Conservation (phyloP, 805 yeast species). For the Sporopachydermia lactativora region DNA sequence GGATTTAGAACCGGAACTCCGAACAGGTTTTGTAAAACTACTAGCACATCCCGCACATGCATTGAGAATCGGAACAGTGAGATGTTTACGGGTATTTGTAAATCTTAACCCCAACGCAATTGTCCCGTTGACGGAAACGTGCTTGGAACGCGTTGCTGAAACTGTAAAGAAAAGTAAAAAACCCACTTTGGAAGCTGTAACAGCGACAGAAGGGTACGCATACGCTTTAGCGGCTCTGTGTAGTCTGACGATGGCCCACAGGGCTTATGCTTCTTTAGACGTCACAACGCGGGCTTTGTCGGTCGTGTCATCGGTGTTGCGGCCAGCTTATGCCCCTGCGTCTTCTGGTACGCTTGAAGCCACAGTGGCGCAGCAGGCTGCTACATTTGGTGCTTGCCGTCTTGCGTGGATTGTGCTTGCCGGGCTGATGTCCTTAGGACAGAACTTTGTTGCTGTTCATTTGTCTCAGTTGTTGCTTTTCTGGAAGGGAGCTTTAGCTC, state of each 20-base stretch:
- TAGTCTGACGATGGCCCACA: slow-evolving; percentile 13
- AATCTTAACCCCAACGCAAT: slow-evolving; percentile 14
- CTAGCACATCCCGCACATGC: slow-evolving; percentile 11
- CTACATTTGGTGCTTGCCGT: slow-evolving; percentile 12
- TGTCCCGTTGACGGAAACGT: slow-evolving; percentile 9
- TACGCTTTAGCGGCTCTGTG: slow-evolving; percentile 14
- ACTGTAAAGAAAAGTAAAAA: slow-evolving; percentile 12
- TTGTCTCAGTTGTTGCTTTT: slow-evolving; percentile 42
- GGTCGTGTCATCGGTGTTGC: slow-evolving; percentile 30
- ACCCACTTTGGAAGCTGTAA: slow-evolving; percentile 7
- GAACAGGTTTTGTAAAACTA: slow-evolving; percentile 6
- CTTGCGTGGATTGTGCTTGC: slow-evolving; percentile 47
- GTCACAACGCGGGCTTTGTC: slow-evolving; percentile 30
- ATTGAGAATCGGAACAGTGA: slow-evolving; percentile 9
- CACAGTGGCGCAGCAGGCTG: background rate
- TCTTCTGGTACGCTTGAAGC: slow-evolving; percentile 11
- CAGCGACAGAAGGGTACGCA: slow-evolving; percentile 16
- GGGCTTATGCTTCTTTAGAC: slow-evolving; percentile 29
- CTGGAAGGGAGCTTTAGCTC: slow-evolving; percentile 47
- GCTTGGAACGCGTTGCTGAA: slow-evolving; percentile 11
- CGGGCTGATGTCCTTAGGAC: slow-evolving; percentile 52
- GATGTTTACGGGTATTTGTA: slow-evolving; percentile 9
- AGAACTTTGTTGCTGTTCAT: slow-evolving; percentile 37
- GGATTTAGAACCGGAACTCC: slow-evolving; percentile 3
- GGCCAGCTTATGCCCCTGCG: slow-evolving; percentile 21